Evolutionary conservation across 2,329 filamentous ascomycete genomes (phyloP), one percentile per base, ranked within the genome.

Genomic region (Harringtonia lauricola): DNA sequence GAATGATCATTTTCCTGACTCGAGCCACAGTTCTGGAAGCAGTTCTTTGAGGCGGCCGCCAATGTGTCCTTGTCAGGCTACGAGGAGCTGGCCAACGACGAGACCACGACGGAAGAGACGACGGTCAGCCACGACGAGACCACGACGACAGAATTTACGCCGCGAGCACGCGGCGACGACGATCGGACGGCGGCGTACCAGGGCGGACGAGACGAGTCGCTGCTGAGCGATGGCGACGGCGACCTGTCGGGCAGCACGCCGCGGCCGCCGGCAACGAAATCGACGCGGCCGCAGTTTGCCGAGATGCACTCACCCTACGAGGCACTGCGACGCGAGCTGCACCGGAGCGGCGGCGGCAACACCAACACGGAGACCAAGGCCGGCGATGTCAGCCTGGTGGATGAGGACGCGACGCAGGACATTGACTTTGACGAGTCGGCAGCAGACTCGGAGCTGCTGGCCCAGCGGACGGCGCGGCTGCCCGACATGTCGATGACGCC

Each of bases 11-110:
- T 9, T 2, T 18, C 17, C 19, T n/a, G 6, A 3, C 21, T 15
- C 34, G 18, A 14, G 8, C n/a, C 15, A n/a, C 57, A 94, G 85
- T 98, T 98, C 65, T 98, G 92, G 92, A 98, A 98, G 65, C 89
- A 96, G 68, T 98, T 98, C 70, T 98, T 98, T 64, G 92, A 98
- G 66, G 88, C 92, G 30, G 95, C 89, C 39, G 92, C 92, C 59
- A 96, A 98, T 57, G 90, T 98, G 22, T 95, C 90, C 12, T 75
- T 98, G 12, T 95, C 88, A 0, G 88, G 89, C 24, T 95, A 98
- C 62, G 90, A 95, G 59, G 89, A 94, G 57, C 72, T 80, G 19
- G 77, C 77, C 14, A 80, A 83, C 43, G 79, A 76, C 42, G 67
- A 71, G 2, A 80, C 83, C n/a, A 67, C 54, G 45, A 67, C 62